Percentiles rank a stretch among this genome's conserved stretches.
phyloP scores from a whole-genome alignment of 2,329 filamentous ascomycete species.

The Seiridium cupressi region DNA sequence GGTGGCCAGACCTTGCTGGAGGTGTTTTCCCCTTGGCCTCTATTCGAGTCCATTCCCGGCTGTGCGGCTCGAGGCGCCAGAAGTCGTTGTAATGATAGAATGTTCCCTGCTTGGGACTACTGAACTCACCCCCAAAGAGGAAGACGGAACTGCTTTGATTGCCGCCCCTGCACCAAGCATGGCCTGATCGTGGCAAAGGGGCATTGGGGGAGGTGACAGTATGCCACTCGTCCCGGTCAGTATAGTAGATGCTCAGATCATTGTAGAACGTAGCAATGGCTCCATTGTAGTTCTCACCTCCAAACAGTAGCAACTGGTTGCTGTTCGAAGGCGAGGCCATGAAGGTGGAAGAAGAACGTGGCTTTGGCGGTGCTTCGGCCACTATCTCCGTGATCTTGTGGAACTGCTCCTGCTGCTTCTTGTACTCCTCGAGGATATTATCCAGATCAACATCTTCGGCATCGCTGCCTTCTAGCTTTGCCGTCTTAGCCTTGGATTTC shows the following conservation, averaged over 20 bases:
- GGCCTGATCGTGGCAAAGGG: constrained; percentile 84
- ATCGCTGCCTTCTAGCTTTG: constrained; percentile 78
- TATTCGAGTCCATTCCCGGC: constrained; percentile 86
- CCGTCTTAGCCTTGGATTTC: constrained; percentile 69
- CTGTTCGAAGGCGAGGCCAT: constrained; percentile 82
- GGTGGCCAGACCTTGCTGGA: constrained; percentile 83
- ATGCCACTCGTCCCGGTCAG: constrained; percentile 86
- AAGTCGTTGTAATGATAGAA: constrained; percentile 99
- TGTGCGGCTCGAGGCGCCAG: constrained; percentile 83
- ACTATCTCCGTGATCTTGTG: constrained; percentile 86
- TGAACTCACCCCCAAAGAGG: constrained; percentile 95
- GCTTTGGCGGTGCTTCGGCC: constrained; percentile 68
- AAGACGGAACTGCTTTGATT: constrained; percentile 81
- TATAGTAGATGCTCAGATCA: constrained; percentile 68
- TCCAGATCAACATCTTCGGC: constrained; percentile 92
- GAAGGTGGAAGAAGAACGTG: constrained; percentile 77
- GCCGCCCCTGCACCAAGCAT: constrained; percentile 89
- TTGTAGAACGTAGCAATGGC: constrained; percentile 74
- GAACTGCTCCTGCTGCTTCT: constrained; percentile 89
- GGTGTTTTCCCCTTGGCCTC: constrained; percentile 78
- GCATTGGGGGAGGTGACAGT: constrained; percentile 88
- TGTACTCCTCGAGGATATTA: constrained; percentile 88
- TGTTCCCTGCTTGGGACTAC: constrained; percentile 86
- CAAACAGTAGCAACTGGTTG: constrained; percentile 88
- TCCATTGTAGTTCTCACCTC: constrained; percentile 95